Evolutionary conservation across 768 basidiomycete genomes (phyloP), one percentile per base, ranked within the genome.

Genomic region (Tulasnella sp.): DNA sequence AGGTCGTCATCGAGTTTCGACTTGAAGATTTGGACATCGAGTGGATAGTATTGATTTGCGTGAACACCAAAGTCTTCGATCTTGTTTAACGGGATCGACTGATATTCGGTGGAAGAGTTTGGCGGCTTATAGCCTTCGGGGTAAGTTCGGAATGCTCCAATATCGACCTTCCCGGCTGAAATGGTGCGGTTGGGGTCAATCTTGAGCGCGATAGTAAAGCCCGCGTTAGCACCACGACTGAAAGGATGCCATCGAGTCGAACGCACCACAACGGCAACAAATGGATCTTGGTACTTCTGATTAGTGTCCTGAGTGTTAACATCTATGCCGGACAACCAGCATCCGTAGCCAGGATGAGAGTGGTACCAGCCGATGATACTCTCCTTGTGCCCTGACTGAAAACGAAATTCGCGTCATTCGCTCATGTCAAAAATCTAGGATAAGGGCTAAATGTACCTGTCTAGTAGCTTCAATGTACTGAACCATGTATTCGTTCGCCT

Each of bases 11-110:
- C 98, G 74, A 97, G 86, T 80, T 89, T 91, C 36, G 92, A 94
- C 85, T 98, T 98, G 90, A 98, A 99, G 76, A 98, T 93, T 84
- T 96, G 92, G 24, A 99, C 93, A 42, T 97, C 96, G 19, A 99
- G 89, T 34, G 91, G 93, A 84, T 99, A 99, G 85, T 99, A 99
- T 80, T 95, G 92, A 83, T 94, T 94, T 44, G 97, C 96, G 83
- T 99, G 98, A 5, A 98, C 98, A 85, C 98, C 98, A 84, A 99
- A 99, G 85, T 99, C 98, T 85, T 99, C 98, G 80, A 99, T 97
- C 88, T 99, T 99, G 87, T 89, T 91, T 52, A 98, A 89, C 0
- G 98, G 98, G 82, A 99, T 98, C 73, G 94, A 96, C 85, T 99
- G 97, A 83, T 98, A 98, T 85, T 97, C 94, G 36, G 94, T 93